phyloP scores from a whole-genome alignment of 345 rosid genomes.

The Arabis alpina region DNA sequence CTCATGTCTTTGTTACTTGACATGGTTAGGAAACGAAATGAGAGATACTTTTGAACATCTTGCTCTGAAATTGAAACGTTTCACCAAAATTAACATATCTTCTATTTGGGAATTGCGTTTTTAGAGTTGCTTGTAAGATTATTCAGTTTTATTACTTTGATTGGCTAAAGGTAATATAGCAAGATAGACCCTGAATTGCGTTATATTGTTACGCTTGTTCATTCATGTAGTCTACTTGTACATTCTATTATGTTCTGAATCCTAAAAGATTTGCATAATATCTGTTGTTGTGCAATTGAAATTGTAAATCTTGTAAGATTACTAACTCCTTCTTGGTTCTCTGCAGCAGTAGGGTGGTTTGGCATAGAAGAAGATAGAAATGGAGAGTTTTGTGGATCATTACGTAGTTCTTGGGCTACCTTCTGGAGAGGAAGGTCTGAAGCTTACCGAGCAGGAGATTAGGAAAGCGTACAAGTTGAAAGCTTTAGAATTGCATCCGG shows the following conservation, averaged over 20 bases:
- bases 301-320: not conserved
- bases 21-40: not conserved
- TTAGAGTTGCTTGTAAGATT: not conserved
- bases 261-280: not conserved
- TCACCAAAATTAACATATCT: not conserved
- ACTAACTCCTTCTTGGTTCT: conserved; percentile 11
- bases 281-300: not conserved
- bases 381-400: conserved; percentile 73
- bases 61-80: conserved; percentile 6
- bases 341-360: conserved; percentile 8
- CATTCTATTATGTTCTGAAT: not conserved
- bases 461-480: conserved; percentile 72
- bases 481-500: conserved; percentile 86
- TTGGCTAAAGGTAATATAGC: not conserved
- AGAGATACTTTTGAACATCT: not conserved
- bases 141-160: not conserved
- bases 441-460: conserved; percentile 74
- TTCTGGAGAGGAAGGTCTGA: conserved; percentile 84
- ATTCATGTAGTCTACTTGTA: not conserved
- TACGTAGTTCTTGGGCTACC: conserved; percentile 79
- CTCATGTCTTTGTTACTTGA: not conserved
- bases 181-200: conserved; percentile 10
- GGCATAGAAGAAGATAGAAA: conserved; percentile 19
- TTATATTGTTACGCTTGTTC: not conserved
- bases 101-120: conserved; percentile 12